Evolutionary conservation across 2,329 filamentous ascomycete genomes (phyloP), one percentile per base, ranked within the genome.

Genomic region (Colletotrichum kahawae): DNA sequence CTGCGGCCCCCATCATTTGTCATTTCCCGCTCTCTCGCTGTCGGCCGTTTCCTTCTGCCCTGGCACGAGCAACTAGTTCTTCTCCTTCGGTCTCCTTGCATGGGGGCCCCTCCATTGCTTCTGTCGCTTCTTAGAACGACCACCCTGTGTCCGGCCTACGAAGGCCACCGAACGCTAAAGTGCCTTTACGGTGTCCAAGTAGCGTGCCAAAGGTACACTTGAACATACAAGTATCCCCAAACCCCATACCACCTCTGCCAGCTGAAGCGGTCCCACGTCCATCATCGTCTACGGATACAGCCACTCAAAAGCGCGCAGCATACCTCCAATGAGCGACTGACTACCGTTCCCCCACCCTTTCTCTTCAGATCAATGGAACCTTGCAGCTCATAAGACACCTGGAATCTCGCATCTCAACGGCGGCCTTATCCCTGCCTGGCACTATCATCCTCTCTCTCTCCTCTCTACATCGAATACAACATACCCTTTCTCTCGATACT

Each of bases 381-480:
- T 76, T 77, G 76, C 69, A 76, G 74, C 57, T 70, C 69, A 73
- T 70, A 77, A 76, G 76, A 76, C 70, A 73, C 62, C 62, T 77
- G 76, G 74, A 77, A 77, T 75, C 71, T 75, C 71, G 75, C 75
- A 77, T 75, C 75, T 67, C 71, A 77, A 77, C 76, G 68, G 71
- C 57, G 63, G 8, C 63, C 43, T 21, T 73, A 75, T 77, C 76
- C 76, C 68, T 77, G 71, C 60, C 66, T 62, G 56, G 31, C 36
- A 48, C 57, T 67, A 38, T 16, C 38, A 48, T 64, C 43, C 43
- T 67, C 57, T 62, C 57, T 62, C 57, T 62, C 56, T 62, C 36
- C 27, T 51, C 62, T 66, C 54, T 59, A 29, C 57, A 34, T 27
- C 33, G 21, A n/a, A 29, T 8, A 67, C 48, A 34, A 24, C 63